Evolutionary conservation across 2,329 filamentous ascomycete genomes (phyloP).

Genomic region (Sclerotinia borealis): DNA sequence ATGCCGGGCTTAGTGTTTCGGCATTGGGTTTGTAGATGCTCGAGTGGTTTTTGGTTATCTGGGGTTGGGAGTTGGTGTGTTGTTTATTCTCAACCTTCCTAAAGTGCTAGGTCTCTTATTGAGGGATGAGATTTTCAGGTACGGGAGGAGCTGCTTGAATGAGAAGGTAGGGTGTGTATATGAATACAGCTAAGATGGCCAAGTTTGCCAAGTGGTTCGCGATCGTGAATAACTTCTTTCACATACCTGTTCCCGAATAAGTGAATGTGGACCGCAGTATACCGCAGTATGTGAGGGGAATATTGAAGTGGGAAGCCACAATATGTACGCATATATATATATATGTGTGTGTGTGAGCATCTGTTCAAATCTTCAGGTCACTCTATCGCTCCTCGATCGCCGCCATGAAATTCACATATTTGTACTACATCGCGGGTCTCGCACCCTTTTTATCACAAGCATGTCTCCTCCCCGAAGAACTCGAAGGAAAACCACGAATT

Average conservation of each 20-base stretch:
- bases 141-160: background rate
- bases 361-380: background rate
- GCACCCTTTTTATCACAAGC: slow-evolving; percentile 17
- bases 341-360: background rate
- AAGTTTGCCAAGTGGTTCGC: background rate
- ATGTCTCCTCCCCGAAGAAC: slow-evolving; percentile 38
- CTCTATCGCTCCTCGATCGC: background rate
- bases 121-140: background rate
- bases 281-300: background rate
- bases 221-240: background rate
- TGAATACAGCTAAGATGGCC: background rate
- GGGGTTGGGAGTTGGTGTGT: background rate
- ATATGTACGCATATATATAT: background rate
- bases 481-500: slow-evolving; percentile 19
- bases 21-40: background rate
- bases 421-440: slow-evolving; percentile 16
- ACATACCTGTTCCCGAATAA: background rate
- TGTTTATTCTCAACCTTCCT: background rate
- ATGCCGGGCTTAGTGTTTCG: background rate
- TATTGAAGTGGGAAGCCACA: background rate
- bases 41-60: background rate
- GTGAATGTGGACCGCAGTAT: background rate
- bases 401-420: slow-evolving; percentile 21
- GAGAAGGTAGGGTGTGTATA: background rate
- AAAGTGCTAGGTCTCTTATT: background rate